A percentile compares a stretch with the other conserved stretches of the same genome.
Evolutionary conservation across 2,329 filamentous ascomycete species (phyloP).

Genomic region (Diaporthe citrichinensis): DNA sequence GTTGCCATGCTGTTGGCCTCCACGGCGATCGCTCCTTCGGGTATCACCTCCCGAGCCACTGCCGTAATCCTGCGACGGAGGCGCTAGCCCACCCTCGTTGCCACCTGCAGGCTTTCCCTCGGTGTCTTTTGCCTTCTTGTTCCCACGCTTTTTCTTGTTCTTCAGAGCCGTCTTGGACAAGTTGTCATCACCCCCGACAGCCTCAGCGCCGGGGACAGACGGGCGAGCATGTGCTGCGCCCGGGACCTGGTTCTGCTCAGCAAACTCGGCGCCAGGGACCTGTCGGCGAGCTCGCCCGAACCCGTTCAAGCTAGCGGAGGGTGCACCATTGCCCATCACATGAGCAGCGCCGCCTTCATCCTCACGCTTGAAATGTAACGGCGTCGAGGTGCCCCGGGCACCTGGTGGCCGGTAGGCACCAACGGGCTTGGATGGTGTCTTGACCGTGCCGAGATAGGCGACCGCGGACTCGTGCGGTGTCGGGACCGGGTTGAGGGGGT

Average conservation of each 20-base stretch:
- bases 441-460: constrained; percentile 85
- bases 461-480: constrained; percentile 86
- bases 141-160: constrained; percentile 98
- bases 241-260: constrained; percentile 59
- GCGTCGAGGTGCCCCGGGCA: constrained; percentile 88
- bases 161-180: constrained; percentile 89
- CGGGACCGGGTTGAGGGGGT: constrained; percentile 82
- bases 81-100: constrained; percentile 63
- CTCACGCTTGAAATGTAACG: constrained; percentile 96
- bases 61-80: constrained; percentile 58
- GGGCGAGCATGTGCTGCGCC: constrained; percentile 67
- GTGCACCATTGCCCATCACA: constrained; percentile 81
- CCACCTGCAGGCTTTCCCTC: constrained; percentile 69
- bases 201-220: constrained; percentile 60
- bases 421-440: constrained; percentile 96
- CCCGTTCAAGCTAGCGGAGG: constrained; percentile 76
- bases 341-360: constrained; percentile 94
- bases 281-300: constrained; percentile 83
- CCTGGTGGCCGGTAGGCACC: constrained; percentile 96
- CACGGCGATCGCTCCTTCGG: constrained; percentile 77
- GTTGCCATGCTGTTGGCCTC: constrained; percentile 58
- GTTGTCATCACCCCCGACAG: constrained; percentile 77
- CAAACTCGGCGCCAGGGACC: constrained; percentile 88
- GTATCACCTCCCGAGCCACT: constrained; percentile 65
- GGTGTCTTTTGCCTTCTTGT: constrained; percentile 88